These are phyloP conservation scores for Asparagopsis taxiformis DNA, from an alignment of 31 red algal genomes.

Conservation along the genomic window DNA sequence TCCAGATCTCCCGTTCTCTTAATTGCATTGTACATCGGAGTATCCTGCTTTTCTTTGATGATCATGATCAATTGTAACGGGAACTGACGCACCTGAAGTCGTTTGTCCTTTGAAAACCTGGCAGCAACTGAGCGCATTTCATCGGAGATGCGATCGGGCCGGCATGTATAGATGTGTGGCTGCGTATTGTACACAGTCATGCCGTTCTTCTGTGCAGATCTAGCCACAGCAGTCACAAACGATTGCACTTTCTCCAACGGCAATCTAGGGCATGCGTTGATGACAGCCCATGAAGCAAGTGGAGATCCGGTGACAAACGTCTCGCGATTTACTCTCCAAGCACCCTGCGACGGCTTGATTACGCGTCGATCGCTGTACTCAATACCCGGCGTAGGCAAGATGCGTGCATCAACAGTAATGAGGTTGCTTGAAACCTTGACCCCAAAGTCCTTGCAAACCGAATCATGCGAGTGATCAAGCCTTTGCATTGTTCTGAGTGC, in stretches of 20 bases:
- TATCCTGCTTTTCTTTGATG: constrained; percentile 52
- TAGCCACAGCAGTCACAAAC: constrained; percentile 15
- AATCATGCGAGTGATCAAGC: constrained; percentile 26
- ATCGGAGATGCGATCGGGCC: background rate
- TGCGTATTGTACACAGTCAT: constrained; percentile 12
- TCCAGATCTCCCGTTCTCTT: constrained; percentile 43
- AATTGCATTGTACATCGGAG: constrained; percentile 36
- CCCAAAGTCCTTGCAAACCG: constrained; percentile 43
- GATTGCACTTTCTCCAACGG: background rate
- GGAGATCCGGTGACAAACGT: background rate
- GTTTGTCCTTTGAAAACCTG: constrained; percentile 5
- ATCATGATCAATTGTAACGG: constrained; percentile 54
- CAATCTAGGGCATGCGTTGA: constrained; percentile 4
- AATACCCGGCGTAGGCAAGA: constrained; percentile 43
- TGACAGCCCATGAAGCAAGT: constrained; percentile 31
- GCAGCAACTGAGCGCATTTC: constrained; percentile 25
- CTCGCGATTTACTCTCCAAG: constrained; percentile 23
- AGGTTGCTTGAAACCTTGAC: constrained; percentile 19
- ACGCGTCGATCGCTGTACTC: constrained; percentile 11
- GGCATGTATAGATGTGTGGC: constrained; percentile 10
- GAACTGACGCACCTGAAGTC: constrained; percentile 1
- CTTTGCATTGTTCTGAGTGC: constrained; percentile 16
- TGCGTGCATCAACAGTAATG: constrained; percentile 39
- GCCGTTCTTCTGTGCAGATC: constrained; percentile 6
- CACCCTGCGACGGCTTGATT: constrained; percentile 8